Evolutionary conservation across 352 stramenopile species (phyloP).

Genomic region (Phytophthora fragariae): DNA sequence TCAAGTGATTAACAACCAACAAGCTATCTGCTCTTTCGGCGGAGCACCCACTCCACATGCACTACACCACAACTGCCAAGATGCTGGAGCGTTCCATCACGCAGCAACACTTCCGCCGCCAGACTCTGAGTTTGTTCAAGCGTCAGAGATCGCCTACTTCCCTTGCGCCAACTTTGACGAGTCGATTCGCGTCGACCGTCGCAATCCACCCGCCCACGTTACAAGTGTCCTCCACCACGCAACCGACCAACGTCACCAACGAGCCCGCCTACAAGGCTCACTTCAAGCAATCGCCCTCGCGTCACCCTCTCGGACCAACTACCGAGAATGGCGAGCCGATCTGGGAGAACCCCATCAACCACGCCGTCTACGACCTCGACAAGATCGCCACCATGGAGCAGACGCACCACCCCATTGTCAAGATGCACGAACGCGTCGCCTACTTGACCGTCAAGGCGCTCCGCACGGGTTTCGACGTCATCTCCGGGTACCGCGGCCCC

Average conservation of each 20-base stretch:
- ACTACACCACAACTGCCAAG: constrained; percentile 22
- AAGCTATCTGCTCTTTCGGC: not conserved
- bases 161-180: not conserved
- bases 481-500: constrained; percentile 64
- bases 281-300: constrained; percentile 21
- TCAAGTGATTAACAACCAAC: constrained; percentile 1
- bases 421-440: constrained; percentile 50
- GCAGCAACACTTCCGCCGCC: constrained; percentile 1
- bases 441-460: constrained; percentile 49
- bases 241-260: constrained; percentile 15
- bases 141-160: constrained; percentile 5
- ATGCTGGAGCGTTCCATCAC: constrained; percentile 20
- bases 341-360: constrained; percentile 55
- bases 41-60: not conserved
- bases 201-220: not conserved
- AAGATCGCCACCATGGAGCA: constrained; percentile 44
- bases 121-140: constrained; percentile 9
- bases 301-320: not conserved
- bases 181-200: constrained; percentile 16
- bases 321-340: constrained; percentile 21
- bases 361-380: constrained; percentile 50
- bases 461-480: constrained; percentile 58
- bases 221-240: not conserved
- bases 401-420: constrained; percentile 46
- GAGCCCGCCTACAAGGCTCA: constrained; percentile 22